These are phyloP conservation scores for Lactifluus pinguis DNA, from an alignment of 768 basidiomycete species.

Conservation along the genomic window DNA sequence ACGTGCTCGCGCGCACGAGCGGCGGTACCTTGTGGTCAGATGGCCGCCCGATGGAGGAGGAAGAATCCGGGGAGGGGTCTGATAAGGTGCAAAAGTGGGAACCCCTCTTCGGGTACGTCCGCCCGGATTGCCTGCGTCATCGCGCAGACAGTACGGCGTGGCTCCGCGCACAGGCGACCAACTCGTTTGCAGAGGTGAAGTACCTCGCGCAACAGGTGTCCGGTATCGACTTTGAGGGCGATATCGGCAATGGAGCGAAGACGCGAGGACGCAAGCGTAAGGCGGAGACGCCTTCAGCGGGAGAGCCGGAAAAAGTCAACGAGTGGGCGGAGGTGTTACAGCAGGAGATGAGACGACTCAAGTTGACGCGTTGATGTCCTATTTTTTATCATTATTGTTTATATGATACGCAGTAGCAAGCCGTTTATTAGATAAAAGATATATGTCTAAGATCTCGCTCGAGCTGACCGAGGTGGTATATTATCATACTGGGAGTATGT, in stretches of 20 bases:
- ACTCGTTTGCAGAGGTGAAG: slow-evolving; percentile 62
- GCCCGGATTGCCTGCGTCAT: slow-evolving; percentile 55
- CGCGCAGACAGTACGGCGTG: slow-evolving; percentile 56
- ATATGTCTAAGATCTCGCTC: too few species aligned
- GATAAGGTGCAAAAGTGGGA: slow-evolving; percentile 24
- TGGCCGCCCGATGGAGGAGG: slow-evolving; percentile 43
- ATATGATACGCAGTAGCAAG: not conserved
- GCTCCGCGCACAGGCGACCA: slow-evolving; percentile 68
- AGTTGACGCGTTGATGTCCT: too few species aligned
- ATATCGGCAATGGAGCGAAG: slow-evolving; percentile 25
- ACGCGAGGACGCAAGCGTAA: slow-evolving; percentile 1
- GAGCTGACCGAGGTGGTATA: too few species aligned
- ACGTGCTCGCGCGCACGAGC: slow-evolving; percentile 53
- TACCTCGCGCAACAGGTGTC: slow-evolving; percentile 48
- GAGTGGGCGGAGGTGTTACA: slow-evolving; percentile 15
- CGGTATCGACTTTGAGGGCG: slow-evolving; percentile 32
- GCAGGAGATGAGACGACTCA: slow-evolving; percentile 2
- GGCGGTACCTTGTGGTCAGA: slow-evolving; percentile 53
- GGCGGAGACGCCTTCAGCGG: too few species aligned
- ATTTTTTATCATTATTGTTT: not conserved
- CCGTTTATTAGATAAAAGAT: slow-evolving; percentile 46
- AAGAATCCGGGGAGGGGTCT: slow-evolving; percentile 17
- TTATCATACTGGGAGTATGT: too few species aligned
- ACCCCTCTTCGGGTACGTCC: slow-evolving; percentile 39
- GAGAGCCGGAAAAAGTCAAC: not conserved